Evolutionary conservation across 352 stramenopile genomes (phyloP).

Genomic region (Phytophthora nicotianae): DNA sequence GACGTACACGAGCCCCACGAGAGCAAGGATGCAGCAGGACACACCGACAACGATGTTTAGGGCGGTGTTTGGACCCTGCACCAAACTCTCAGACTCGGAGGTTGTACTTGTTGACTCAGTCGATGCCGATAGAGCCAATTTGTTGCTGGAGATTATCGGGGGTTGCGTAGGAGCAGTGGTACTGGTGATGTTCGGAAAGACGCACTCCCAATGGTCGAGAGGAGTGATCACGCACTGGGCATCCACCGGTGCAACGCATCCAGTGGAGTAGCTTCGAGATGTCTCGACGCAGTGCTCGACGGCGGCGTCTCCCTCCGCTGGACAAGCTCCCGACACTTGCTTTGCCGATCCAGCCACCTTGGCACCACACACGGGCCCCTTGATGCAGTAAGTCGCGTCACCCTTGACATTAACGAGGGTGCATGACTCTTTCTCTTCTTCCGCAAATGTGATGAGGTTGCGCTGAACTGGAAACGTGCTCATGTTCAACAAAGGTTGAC

Average conservation of each 20-base stretch:
- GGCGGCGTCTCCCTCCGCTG: slow-evolving; percentile 37
- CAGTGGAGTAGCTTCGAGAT: slow-evolving; percentile 32
- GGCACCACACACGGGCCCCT: slow-evolving; percentile 42
- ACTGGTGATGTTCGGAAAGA: slow-evolving; percentile 21
- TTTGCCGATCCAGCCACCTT: slow-evolving; percentile 9
- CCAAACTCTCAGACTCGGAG: not conserved
- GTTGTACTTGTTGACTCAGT: not conserved
- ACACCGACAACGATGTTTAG: slow-evolving; percentile 33
- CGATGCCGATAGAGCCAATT: slow-evolving; percentile 19
- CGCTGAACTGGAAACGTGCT: slow-evolving; percentile 4
- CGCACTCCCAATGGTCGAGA: slow-evolving; percentile 40
- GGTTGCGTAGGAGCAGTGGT: not conserved
- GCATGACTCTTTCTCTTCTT: slow-evolving; percentile 17
- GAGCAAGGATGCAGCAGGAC: slow-evolving; percentile 30
- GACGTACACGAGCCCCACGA: slow-evolving; percentile 26
- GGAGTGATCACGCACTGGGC: slow-evolving; percentile 43
- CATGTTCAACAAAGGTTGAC: not conserved
- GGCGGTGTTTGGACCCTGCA: slow-evolving; percentile 12
- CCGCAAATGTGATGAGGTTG: slow-evolving; percentile 19
- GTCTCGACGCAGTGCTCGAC: slow-evolving; percentile 35
- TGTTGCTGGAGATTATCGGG: not conserved
- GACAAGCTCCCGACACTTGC: slow-evolving; percentile 31
- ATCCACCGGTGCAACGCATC: slow-evolving; percentile 47
- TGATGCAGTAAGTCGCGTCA: slow-evolving; percentile 56
- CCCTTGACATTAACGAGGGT: slow-evolving; percentile 41